Conservation (phyloP, 78 protist genomes). For the Emiliania huxleyi region DNA sequence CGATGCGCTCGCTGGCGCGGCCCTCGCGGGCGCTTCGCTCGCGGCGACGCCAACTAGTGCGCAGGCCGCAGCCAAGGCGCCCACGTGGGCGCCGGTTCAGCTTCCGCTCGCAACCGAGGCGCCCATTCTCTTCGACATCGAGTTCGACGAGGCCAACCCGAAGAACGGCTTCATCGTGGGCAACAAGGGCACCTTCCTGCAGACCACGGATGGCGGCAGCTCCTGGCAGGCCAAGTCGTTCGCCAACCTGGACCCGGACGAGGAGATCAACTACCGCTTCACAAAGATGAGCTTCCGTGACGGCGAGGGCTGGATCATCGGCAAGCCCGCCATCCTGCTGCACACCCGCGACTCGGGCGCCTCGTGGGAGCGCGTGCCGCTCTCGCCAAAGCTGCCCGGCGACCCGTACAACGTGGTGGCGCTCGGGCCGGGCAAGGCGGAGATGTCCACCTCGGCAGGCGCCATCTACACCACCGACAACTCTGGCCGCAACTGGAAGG, state of each 20-base stretch:
- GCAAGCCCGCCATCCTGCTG: constrained; percentile 34
- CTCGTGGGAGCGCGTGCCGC: constrained; percentile 30
- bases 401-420: not conserved
- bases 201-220: constrained; percentile 15
- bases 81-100: not conserved
- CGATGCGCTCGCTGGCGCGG: not conserved
- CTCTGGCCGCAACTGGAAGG: constrained; percentile 27
- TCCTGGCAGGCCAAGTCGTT: not conserved
- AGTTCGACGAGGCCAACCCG: not conserved
- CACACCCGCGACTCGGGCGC: constrained; percentile 2
- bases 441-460: constrained; percentile 3
- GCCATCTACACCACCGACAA: constrained; percentile 3
- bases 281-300: not conserved
- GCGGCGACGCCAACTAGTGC: not conserved
- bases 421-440: constrained; percentile 32
- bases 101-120: not conserved
- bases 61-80: not conserved
- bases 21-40: not conserved
- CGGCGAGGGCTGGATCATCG: constrained; percentile 31
- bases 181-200: constrained; percentile 19
- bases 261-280: constrained; percentile 30
- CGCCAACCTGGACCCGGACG: constrained; percentile 18
- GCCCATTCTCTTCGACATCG: constrained; percentile 20
- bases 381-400: constrained; percentile 37
- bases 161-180: constrained; percentile 2